Evolutionary conservation across 2,329 filamentous ascomycete genomes (phyloP).

Genomic region (Graphiopsis chlorocephala): DNA sequence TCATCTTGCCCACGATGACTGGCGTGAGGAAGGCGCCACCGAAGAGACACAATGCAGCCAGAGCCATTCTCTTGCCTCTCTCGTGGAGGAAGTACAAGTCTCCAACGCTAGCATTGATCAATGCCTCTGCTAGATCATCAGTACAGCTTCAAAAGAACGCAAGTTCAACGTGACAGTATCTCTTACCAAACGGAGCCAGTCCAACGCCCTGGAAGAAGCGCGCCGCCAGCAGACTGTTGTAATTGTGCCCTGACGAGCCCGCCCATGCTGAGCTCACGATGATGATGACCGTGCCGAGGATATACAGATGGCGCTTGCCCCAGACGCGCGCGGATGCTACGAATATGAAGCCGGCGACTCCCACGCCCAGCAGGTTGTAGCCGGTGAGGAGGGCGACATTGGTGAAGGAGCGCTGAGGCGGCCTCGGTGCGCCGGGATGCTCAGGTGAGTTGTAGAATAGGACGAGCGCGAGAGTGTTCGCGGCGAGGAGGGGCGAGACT

Average conservation of each 20-base stretch:
- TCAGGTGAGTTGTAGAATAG: conserved; percentile 53
- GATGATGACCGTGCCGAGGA: conserved; percentile 72
- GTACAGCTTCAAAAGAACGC: not conserved
- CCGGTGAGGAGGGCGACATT: conserved; percentile 78
- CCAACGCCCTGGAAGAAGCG: conserved; percentile 83
- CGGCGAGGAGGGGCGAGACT: conserved; percentile 81
- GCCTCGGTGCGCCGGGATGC: not conserved
- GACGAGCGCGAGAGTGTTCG: conserved; percentile 77
- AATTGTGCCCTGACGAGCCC: conserved; percentile 64
- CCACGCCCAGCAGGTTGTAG: conserved; percentile 81
- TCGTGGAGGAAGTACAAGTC: conserved; percentile 89
- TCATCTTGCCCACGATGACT: conserved; percentile 86
- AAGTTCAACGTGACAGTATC: not conserved
- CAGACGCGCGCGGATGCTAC: conserved; percentile 85
- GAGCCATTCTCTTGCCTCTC: conserved; percentile 79
- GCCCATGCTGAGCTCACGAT: conserved; percentile 76
- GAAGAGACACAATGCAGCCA: conserved; percentile 68
- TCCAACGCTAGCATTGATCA: conserved; percentile 85
- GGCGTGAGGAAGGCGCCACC: conserved; percentile 75
- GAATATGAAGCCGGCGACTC: conserved; percentile 76
- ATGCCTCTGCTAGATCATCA: conserved; percentile 55
- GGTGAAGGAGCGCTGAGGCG: conserved; percentile 58
- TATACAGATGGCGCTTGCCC: conserved; percentile 87
- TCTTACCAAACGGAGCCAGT: conserved; percentile 66
- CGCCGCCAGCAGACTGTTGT: conserved; percentile 71